Evolutionary conservation across 2,329 filamentous ascomycete genomes (phyloP), one percentile per base, ranked within the genome.

Genomic region (Aspergillus persii): DNA sequence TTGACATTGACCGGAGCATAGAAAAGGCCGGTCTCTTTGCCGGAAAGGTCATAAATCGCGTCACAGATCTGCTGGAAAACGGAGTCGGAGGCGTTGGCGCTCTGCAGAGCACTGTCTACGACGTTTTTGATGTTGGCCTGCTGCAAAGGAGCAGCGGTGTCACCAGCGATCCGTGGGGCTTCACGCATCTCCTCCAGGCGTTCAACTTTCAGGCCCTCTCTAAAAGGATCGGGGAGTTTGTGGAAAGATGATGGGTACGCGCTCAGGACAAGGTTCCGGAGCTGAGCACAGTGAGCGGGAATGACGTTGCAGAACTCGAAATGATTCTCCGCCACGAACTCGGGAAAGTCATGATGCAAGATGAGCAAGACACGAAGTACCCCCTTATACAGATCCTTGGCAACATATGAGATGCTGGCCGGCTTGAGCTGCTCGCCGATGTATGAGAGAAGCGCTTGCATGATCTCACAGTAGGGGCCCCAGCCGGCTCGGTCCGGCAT

Each of bases 301-400:
- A 98, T 89, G 69, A 86, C 87, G 67, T 90, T 88, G 77, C 89
- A 92, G 54, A 99, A 85, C 66, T 87, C 86, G 66, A 91, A 86
- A 71, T 96, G 91, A 73, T 96, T 92, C 67, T 93, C 91, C 5
- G 91, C 89, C 47, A 99, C 79, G 75, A 96, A 99, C 58, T 97
- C 92, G 0, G 94, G 90, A 76, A 92, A 98, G 74, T 99, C 95
- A 71, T 98, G 95, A 66, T 96, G 91, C 55, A 99, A 80, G 54
- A 96, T 84, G 36, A 96, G 80, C 56, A 98, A 79, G 60, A 97
- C 85, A 70, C 96, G 92, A 51, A 96, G 80, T 1, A 90, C 86
- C 8, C 89, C 92, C 61, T 91, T 88, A 74, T 96, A 97, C 61
- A 96, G 86, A 56, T 94, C 91, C 72, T 91, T 93, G 36, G 88